These are phyloP conservation scores for Raphanus raphanistrum DNA, from an alignment of 345 rosid species.

Conservation along the genomic window DNA sequence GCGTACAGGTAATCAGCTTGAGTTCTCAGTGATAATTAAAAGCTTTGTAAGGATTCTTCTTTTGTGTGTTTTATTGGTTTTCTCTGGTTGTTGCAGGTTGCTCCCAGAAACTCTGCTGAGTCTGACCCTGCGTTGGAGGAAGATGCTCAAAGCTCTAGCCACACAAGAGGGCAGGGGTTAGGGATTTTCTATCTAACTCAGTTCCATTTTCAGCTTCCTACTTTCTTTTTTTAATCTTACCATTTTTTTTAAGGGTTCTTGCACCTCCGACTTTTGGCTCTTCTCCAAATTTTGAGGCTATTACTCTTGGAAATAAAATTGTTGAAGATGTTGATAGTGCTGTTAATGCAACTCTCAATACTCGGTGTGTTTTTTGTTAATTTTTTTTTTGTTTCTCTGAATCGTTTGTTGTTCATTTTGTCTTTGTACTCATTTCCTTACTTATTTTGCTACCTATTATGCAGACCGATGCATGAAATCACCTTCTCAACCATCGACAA, in stretches of 20 bases:
- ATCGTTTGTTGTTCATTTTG: neutral
- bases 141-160: slow-evolving; percentile 71
- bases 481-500: slow-evolving; percentile 90
- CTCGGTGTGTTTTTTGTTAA: slow-evolving; percentile 27
- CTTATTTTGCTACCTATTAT: slow-evolving; percentile 34
- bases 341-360: slow-evolving; percentile 32
- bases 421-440: neutral
- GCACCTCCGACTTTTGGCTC: slow-evolving; percentile 97
- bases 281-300: slow-evolving; percentile 74
- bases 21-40: neutral
- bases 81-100: slow-evolving; percentile 47
- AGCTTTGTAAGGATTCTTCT: neutral
- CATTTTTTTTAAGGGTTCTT: slow-evolving; percentile 52
- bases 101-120: slow-evolving; percentile 49
- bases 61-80: slow-evolving; percentile 3
- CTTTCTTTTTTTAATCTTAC: neutral
- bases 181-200: slow-evolving; percentile 7
- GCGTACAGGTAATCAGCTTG: slow-evolving; percentile 63
- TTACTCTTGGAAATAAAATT: slow-evolving; percentile 44
- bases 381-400: neutral
- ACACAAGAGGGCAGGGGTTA: slow-evolving; percentile 56
- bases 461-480: slow-evolving; percentile 95
- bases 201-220: neutral
- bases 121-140: slow-evolving; percentile 63
- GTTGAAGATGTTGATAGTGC: slow-evolving; percentile 41